Conservation (phyloP, 768 basidiomycete species). For the Lactifluus volemus region DNA sequence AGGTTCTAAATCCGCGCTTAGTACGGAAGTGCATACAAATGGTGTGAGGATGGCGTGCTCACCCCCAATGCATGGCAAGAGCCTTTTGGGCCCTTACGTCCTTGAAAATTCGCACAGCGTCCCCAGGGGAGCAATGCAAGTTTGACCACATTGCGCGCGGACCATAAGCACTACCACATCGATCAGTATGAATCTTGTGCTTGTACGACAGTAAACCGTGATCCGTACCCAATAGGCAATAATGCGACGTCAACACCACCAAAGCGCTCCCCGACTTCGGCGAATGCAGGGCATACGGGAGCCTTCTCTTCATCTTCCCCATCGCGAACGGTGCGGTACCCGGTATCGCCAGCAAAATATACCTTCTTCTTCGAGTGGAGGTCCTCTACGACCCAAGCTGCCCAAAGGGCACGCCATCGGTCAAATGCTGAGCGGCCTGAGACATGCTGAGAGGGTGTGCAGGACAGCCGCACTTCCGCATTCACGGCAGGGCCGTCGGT, state of each 20-base stretch:
- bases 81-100: slow-evolving; percentile 53
- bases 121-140: slow-evolving; percentile 59
- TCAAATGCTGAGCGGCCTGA: slow-evolving; percentile 44
- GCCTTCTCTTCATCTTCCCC: slow-evolving; percentile 42
- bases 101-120: slow-evolving; percentile 58
- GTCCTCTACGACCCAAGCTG: slow-evolving; percentile 54
- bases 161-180: slow-evolving; percentile 45
- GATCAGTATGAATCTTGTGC: not conserved
- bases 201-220: not conserved
- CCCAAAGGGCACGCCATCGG: slow-evolving; percentile 53
- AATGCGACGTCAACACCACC: slow-evolving; percentile 60
- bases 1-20: slow-evolving; percentile 32
- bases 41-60: slow-evolving; percentile 15
- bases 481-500: not conserved
- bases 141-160: slow-evolving; percentile 48
- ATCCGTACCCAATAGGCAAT: slow-evolving; percentile 56
- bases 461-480: slow-evolving; percentile 39
- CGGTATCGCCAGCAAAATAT: slow-evolving; percentile 68
- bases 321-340: slow-evolving; percentile 40
- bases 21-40: not conserved
- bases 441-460: slow-evolving; percentile 59
- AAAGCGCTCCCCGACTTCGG: slow-evolving; percentile 54
- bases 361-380: slow-evolving; percentile 40
- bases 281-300: slow-evolving; percentile 63
- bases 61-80: slow-evolving; percentile 69